A percentile compares a stretch with the other conserved stretches of the same genome.
These are phyloP conservation scores for Perkinsus marinus DNA, from an alignment of 169 alveolate genomes.

Conservation along the genomic window DNA sequence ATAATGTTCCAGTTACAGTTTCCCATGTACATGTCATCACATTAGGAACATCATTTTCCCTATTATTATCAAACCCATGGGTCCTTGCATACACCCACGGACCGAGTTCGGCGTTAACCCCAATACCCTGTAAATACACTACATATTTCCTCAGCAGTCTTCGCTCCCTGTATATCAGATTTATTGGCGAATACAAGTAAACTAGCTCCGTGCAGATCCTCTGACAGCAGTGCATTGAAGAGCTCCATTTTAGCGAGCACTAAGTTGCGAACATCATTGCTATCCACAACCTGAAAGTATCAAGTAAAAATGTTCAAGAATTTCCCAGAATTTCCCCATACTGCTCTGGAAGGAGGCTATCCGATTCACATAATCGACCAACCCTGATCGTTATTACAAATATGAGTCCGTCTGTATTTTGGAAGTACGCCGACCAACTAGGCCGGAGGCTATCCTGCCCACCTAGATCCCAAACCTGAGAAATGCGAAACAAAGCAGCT, in stretches of 20 bases:
- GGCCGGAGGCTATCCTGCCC: conserved; percentile 1
- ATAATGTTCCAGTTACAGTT: too few species aligned
- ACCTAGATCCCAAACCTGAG: conserved; percentile 1
- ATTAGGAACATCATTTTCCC: too few species aligned
- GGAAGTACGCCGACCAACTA: not conserved
- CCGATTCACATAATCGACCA: not conserved
- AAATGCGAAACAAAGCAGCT: not conserved
- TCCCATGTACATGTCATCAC: too few species aligned
- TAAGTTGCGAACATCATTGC: not conserved
- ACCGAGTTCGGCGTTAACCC: not conserved
- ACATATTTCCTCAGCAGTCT: conserved; percentile 53
- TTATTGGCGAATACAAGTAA: conserved; percentile 64
- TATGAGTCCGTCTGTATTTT: not conserved
- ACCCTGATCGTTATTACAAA: not conserved
- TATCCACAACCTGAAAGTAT: not conserved
- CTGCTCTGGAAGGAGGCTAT: not conserved
- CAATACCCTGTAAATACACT: not conserved
- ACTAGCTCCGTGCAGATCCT: conserved; percentile 44
- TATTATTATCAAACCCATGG: too few species aligned
- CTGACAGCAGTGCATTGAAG: not conserved
- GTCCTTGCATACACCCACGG: not conserved
- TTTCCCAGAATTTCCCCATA: not conserved
- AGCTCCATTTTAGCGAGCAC: conserved; percentile 3
- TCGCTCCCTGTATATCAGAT: conserved; percentile 63
- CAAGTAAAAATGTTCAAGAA: not conserved